These are phyloP conservation scores for Trichoderma lentiforme DNA, from an alignment of 2,329 filamentous ascomycete genomes.

Conservation along the genomic window DNA sequence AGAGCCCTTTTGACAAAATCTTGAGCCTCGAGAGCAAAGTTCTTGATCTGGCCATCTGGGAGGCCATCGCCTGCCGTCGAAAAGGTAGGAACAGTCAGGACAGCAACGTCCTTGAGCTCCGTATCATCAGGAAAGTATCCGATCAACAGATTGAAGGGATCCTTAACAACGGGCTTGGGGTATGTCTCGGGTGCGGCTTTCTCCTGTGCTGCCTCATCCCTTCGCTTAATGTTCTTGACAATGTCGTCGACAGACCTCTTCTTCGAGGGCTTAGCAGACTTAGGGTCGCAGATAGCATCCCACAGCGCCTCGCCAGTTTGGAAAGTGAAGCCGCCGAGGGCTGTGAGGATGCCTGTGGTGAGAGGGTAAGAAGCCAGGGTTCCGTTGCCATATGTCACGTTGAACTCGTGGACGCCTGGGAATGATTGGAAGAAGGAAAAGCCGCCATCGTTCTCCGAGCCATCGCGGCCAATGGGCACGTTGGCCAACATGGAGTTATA, in stretches of 20 bases:
- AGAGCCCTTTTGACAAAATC: slow-evolving; percentile 43
- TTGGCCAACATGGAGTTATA: background rate
- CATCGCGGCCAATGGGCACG: background rate
- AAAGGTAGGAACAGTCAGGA: background rate
- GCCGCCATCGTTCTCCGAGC: background rate
- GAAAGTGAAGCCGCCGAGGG: background rate
- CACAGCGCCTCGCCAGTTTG: background rate
- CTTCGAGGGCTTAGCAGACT: background rate
- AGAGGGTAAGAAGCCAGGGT: background rate
- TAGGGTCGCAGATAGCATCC: background rate
- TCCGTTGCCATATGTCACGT: slow-evolving; percentile 7
- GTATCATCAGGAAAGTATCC: background rate
- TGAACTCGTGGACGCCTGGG: slow-evolving; percentile 4
- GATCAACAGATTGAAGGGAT: background rate
- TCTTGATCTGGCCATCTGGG: background rate
- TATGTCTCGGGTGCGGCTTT: background rate
- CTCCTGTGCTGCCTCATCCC: background rate
- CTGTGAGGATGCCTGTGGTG: background rate
- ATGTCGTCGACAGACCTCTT: background rate
- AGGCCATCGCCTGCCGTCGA: background rate
- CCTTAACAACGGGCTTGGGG: background rate
- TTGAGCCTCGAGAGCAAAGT: slow-evolving; percentile 27
- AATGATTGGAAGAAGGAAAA: background rate
- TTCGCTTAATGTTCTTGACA: background rate
- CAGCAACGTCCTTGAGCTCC: background rate